These are phyloP conservation scores for Beauveria rudraprayagi DNA, from an alignment of 2,329 filamentous ascomycete species.

Conservation along the genomic window DNA sequence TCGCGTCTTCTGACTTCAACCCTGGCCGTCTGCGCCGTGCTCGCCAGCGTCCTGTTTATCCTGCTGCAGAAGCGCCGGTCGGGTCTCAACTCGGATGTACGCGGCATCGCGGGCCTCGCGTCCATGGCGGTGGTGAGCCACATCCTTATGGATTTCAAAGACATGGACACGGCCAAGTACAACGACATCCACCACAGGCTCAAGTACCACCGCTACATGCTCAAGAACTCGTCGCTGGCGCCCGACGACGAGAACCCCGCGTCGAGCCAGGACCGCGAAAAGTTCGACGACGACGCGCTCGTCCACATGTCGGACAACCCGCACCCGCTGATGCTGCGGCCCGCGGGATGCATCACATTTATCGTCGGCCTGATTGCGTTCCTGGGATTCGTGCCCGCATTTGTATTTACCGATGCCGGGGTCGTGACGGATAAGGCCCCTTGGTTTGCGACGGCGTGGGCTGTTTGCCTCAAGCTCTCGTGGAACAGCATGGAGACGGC, in stretches of 20 bases:
- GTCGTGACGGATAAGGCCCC: conserved; percentile 53
- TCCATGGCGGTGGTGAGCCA: conserved; percentile 68
- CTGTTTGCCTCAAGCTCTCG: conserved; percentile 57
- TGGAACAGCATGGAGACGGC: conserved; percentile 64
- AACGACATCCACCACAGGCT: conserved; percentile 60
- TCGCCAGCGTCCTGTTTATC: conserved; percentile 50
- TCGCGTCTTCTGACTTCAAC: conserved; percentile 53
- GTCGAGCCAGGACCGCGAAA: conserved; percentile 31
- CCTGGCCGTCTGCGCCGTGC: conserved; percentile 48
- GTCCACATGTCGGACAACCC: conserved; percentile 50
- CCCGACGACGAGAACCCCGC: conserved; percentile 48
- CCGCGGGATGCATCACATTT: conserved; percentile 51
- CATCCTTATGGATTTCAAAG: conserved; percentile 66
- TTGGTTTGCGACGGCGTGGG: conserved; percentile 57
- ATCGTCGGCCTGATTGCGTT: conserved; percentile 50
- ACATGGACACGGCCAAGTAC: conserved; percentile 59
- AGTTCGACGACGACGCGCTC: conserved; percentile 24
- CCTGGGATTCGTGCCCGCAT: conserved; percentile 47
- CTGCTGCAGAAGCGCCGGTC: conserved; percentile 55
- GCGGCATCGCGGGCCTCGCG: conserved; percentile 65
- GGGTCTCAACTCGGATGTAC: conserved; percentile 59
- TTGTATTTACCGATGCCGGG: conserved; percentile 51
- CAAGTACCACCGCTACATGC: conserved; percentile 57
- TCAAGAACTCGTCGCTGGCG: conserved; percentile 63
- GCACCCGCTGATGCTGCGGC: conserved; percentile 60